Base-by-base conservation (phyloP, 2,329 filamentous ascomycete genomes). In the Dactylellina drechsleri region DNA sequence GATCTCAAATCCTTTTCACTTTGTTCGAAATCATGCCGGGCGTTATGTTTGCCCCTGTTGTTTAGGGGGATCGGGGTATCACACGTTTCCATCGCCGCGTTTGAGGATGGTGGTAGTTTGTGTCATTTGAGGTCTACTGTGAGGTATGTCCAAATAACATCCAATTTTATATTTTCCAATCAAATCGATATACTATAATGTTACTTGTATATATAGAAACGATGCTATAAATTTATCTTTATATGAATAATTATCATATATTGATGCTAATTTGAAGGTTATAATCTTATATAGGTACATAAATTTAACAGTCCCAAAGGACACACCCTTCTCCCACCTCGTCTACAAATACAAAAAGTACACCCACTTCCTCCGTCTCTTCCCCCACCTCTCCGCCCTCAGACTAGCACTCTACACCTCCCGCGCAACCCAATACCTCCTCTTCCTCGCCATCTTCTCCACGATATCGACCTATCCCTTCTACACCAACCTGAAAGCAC, bases 1-100 rank as follows among this genome's bases (percentile, higher is more conserved):
- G 57, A 59, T 31, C 65, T 68, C 49, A 68, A 68, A 50, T 54
- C 12, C 26, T 68, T 68, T 49, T 68, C 65, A 13, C 49, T 68
- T 2, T 47, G 56, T 26, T 68, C 65, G 7, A 68, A 68, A 54
- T 41, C 23, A 13, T 68, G 65, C 43, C 65, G 65, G 45, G 64
- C 49, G 23, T 49, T 66, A 41, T 28, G 52, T 45, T 41, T 66
- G 31, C 26, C 41, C 52, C 16, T 58, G 16, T 47, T 58, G 6
- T 54, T 66, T 41, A 43, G 53, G 41, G 56, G 56, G 7, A 50
- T 66, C 47, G 49, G 43, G 13, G n/a, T 66, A 47, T 50, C 40
- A 5, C 53, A 26, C 13, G 43, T n/a, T n/a, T 66, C 62, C 16
- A 43, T 58, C 43, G 43, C 40, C 23, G 52, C 53, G 26, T 66